These are phyloP conservation scores for Diaporthe sp. DNA, from an alignment of 2,329 filamentous ascomycete genomes.

Conservation along the genomic window DNA sequence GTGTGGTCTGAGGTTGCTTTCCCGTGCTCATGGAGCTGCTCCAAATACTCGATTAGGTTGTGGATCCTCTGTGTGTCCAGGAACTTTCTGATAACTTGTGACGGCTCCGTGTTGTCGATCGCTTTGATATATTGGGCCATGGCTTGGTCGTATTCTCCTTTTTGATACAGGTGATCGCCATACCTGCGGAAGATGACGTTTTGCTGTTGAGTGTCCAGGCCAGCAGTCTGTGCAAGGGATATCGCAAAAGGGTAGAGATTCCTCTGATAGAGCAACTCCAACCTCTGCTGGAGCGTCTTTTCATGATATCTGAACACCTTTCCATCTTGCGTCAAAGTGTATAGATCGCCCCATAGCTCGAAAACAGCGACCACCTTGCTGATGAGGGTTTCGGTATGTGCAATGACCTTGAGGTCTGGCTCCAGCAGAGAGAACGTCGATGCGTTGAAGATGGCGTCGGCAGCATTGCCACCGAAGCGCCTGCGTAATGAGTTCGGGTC, in stretches of 20 bases:
- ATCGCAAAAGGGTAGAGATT: conserved; percentile 94
- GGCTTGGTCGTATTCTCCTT: conserved; percentile 95
- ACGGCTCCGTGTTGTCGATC: conserved; percentile 95
- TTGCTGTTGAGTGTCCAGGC: conserved; percentile 83
- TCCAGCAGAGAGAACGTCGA: conserved; percentile 94
- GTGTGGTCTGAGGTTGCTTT: conserved; percentile 96
- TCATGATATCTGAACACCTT: conserved; percentile 92
- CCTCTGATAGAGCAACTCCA: conserved; percentile 93
- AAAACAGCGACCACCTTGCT: conserved; percentile 85
- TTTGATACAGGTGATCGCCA: conserved; percentile 94
- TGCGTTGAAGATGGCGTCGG: conserved; percentile 86
- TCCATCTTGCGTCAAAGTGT: conserved; percentile 89
- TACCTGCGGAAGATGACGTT: conserved; percentile 94
- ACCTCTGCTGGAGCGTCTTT: conserved; percentile 87
- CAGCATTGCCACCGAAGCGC: conserved; percentile 78
- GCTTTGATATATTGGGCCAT: conserved; percentile 99
- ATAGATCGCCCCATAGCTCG: conserved; percentile 91
- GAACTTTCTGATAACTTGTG: conserved; percentile 96
- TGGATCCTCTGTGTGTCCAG: conserved; percentile 97
- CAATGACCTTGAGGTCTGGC: conserved; percentile 88
- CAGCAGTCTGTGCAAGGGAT: conserved; percentile 90
- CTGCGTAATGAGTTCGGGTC: conserved; percentile 73
- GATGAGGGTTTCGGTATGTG: conserved; percentile 87
- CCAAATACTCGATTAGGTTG: conserved; percentile 96
- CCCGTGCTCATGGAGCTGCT: conserved; percentile 94